phyloP scores from a whole-genome alignment of 2,329 filamentous ascomycete species.

The Claviceps paspali region DNA sequence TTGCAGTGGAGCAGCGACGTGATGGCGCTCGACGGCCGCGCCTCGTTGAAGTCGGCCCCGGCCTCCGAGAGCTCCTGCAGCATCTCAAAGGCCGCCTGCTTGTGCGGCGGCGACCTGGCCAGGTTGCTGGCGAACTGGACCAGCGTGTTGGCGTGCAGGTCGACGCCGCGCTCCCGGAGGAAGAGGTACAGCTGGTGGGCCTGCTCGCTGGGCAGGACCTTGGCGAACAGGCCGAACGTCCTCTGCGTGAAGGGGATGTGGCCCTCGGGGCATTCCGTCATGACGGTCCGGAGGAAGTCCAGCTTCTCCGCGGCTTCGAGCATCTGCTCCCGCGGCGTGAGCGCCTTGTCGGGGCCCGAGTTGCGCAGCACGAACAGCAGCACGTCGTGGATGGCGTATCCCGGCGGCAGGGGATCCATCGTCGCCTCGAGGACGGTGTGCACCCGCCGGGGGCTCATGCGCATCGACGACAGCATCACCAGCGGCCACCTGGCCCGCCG shows the following conservation, averaged over 20 bases:
- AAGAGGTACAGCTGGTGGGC: conserved; percentile 20
- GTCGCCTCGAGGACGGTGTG: conserved; percentile 22
- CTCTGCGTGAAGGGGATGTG: conserved; percentile 23
- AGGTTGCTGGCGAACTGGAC: conserved; percentile 33
- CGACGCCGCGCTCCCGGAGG: conserved; percentile 14
- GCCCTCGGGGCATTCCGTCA: conserved; percentile 14
- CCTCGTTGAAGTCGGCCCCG: conserved; percentile 29
- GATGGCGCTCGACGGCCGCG: conserved; percentile 36
- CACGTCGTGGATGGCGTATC: conserved; percentile 23
- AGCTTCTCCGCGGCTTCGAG: conserved; percentile 16
- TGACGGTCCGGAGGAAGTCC: conserved; percentile 13
- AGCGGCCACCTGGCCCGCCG: conserved; percentile 17
- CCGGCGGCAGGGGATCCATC: conserved; percentile 19
- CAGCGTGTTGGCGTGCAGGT: conserved; percentile 26
- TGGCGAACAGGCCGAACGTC: conserved; percentile 19
- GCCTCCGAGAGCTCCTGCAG: conserved; percentile 19
- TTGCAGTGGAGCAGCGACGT: conserved; percentile 38
- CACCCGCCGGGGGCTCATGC: conserved; percentile 17
- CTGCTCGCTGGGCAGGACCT: conserved; percentile 16
- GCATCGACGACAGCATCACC: conserved; percentile 22
- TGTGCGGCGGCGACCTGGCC: conserved; percentile 23
- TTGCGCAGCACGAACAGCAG: conserved; percentile 17
- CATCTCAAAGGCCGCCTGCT: conserved; percentile 29
- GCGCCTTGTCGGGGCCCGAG: conserved; percentile 9
- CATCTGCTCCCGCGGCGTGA: conserved; percentile 9